Conservation (phyloP, 495 filamentous ascomycete species). For the Lichenothelia convexa region DNA sequence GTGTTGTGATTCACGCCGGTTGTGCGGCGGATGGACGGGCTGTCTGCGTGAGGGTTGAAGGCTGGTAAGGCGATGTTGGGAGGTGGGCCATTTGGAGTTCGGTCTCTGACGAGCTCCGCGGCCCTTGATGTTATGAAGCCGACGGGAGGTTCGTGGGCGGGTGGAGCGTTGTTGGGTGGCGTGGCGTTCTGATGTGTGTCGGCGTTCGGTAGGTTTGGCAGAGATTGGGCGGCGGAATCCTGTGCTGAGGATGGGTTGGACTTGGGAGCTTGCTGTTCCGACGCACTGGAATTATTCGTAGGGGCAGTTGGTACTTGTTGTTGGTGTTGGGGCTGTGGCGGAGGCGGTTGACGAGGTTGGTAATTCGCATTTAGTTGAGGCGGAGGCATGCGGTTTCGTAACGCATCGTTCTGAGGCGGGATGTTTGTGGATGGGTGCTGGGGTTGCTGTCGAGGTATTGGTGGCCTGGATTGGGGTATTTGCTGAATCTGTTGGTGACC, state of each 20-base stretch:
- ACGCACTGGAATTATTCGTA: neutral
- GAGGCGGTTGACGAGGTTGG: slow-evolving; percentile 7
- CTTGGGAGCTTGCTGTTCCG: neutral
- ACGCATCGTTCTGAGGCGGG: neutral
- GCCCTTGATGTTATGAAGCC: slow-evolving; percentile 68
- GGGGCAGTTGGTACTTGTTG: slow-evolving; percentile 4
- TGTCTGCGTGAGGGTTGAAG: slow-evolving; percentile 72
- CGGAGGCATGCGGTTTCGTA: slow-evolving; percentile 4
- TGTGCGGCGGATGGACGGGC: slow-evolving; percentile 75
- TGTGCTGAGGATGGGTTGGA: slow-evolving; percentile 9
- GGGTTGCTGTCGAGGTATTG: slow-evolving; percentile 11
- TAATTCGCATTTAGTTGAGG: slow-evolving; percentile 8
- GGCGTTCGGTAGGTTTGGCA: neutral
- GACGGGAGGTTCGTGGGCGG: slow-evolving; percentile 15
- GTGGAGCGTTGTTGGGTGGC: slow-evolving; percentile 1
- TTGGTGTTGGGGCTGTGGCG: slow-evolving; percentile 1
- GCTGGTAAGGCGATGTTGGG: slow-evolving; percentile 29
- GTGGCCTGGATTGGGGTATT: slow-evolving; percentile 11
- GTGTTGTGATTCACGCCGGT: slow-evolving; percentile 70
- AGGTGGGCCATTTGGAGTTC: slow-evolving; percentile 9
- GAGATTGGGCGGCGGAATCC: slow-evolving; percentile 1
- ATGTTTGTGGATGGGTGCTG: slow-evolving; percentile 8
- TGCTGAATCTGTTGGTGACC: slow-evolving; percentile 5
- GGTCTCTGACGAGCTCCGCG: slow-evolving; percentile 25
- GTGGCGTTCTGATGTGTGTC: neutral